A percentile compares a stretch with the other conserved stretches of the same genome.
phyloP scores from a whole-genome alignment of 441 rosid species.

The Francoa sonchifolia region DNA sequence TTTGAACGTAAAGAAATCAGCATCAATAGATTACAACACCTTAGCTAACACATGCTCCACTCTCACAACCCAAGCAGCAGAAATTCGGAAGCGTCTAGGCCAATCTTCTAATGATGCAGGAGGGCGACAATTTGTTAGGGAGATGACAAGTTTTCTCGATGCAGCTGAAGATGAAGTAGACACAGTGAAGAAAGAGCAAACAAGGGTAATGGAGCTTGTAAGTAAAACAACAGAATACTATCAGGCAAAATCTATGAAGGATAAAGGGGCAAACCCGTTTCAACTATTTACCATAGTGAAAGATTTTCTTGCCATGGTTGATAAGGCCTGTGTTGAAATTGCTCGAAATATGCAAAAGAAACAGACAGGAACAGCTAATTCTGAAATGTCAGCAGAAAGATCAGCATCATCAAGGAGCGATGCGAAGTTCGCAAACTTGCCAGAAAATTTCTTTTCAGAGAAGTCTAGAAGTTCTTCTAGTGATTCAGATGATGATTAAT shows the following conservation, averaged over 20 bases:
- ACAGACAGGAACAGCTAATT: conserved; percentile 14
- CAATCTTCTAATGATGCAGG: conserved; percentile 26
- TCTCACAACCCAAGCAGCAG: conserved; percentile 35
- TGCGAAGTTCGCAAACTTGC: conserved; percentile 61
- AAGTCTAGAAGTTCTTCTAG: conserved; percentile 30
- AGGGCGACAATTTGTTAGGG: conserved; percentile 33
- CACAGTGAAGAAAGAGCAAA: conserved; percentile 34
- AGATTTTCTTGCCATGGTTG: conserved; percentile 75
- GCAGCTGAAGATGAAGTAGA: conserved; percentile 49
- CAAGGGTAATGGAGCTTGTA: conserved; percentile 47
- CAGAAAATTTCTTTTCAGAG: conserved; percentile 38
- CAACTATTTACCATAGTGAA: conserved; percentile 59
- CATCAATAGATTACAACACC: conserved; percentile 38
- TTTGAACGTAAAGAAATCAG: conserved; percentile 65
- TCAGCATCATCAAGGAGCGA: conserved; percentile 26
- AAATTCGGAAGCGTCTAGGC: conserved; percentile 24
- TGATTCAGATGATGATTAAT: conserved; percentile 52
- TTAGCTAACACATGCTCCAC: conserved; percentile 37
- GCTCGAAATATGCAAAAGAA: conserved; percentile 51
- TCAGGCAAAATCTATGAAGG: conserved; percentile 56
- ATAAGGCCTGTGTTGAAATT: conserved; percentile 58
- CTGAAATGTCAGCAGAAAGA: conserved; percentile 23
- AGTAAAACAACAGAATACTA: conserved; percentile 66
- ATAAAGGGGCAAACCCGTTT: conserved; percentile 34
- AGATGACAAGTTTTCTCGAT: conserved; percentile 50